Percentiles rank a stretch among this genome's conserved stretches.
Evolutionary conservation across 78 protist genomes (phyloP).

Genomic region (Dictyostelium capitatum): DNA sequence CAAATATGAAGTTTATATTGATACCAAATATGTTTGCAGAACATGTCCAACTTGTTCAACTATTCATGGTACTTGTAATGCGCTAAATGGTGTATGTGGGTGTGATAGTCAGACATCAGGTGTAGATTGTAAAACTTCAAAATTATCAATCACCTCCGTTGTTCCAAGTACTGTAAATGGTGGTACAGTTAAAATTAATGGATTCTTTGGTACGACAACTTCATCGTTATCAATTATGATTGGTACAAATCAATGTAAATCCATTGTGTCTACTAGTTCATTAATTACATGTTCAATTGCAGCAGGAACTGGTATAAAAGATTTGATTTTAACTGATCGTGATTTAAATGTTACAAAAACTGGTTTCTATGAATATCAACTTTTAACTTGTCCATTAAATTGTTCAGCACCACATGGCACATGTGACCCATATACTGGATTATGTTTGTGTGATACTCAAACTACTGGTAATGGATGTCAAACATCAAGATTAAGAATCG

Average conservation of each 20-base stretch:
- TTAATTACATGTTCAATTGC: not conserved
- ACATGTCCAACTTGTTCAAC: too few relatives aligned
- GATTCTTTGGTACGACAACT: not conserved
- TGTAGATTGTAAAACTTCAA: not conserved
- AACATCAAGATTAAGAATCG: not conserved
- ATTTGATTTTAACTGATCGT: not conserved
- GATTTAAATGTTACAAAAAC: too few relatives aligned
- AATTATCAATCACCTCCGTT: not conserved
- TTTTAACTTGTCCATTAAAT: not conserved
- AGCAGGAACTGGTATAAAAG: not conserved
- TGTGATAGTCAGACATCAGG: not conserved
- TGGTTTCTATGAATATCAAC: not conserved
- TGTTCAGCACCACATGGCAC: not conserved
- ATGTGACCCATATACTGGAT: not conserved
- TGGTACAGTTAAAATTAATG: not conserved
- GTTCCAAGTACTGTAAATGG: not conserved
- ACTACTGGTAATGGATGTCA: not conserved
- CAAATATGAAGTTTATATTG: too few relatives aligned
- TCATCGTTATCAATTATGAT: not conserved
- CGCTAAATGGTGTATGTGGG: not conserved
- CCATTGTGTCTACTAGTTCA: not conserved
- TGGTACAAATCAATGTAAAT: not conserved
- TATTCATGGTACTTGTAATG: not conserved
- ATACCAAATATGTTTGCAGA: too few relatives aligned
- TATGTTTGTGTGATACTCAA: not conserved